Conservation (phyloP, 345 rosid species). For the Syzygium jambos region DNA sequence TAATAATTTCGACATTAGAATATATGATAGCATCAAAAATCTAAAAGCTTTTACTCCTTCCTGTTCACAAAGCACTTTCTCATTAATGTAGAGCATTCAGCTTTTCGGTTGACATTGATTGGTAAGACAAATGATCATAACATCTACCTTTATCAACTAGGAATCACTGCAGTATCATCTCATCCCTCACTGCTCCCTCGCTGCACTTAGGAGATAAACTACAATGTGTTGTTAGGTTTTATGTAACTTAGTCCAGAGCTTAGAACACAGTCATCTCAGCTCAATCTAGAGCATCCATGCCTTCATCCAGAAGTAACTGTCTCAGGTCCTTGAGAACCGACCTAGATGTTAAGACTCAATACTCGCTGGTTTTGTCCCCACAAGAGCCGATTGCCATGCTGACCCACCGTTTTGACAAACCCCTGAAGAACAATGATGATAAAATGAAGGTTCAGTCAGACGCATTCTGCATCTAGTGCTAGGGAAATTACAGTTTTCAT, state of each 20-base stretch:
- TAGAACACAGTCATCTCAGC: neutral
- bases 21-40: neutral
- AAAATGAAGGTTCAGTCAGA: neutral
- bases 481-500: neutral
- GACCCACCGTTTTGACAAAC: neutral
- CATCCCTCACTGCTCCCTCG: neutral
- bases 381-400: neutral
- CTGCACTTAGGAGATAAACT: neutral
- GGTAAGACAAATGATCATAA: neutral
- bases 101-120: neutral
- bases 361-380: neutral
- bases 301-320: neutral
- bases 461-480: neutral
- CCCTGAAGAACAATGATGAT: neutral
- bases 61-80: neutral
- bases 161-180: neutral
- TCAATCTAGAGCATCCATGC: neutral
- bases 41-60: neutral
- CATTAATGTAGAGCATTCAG: neutral
- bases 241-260: neutral
- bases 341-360: neutral
- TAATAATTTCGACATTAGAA: neutral
- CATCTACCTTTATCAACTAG: neutral
- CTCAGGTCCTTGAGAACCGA: neutral
- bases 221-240: neutral